Conservation (phyloP, 1,284 basidiomycete species). For the Kwoniella shivajii region DNA sequence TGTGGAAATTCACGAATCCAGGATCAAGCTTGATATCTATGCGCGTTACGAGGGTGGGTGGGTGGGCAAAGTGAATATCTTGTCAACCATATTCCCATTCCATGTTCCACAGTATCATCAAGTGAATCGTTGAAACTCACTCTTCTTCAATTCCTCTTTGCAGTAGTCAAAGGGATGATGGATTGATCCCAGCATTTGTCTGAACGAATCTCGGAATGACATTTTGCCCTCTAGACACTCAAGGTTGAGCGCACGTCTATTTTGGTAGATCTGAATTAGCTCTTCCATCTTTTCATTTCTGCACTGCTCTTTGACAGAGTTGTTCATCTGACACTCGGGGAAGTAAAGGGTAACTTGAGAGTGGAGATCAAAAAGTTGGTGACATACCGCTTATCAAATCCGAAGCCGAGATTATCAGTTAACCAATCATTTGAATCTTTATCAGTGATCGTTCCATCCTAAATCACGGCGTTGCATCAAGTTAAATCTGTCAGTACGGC, state of each 20-base stretch:
- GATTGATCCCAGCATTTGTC: constrained; percentile 75
- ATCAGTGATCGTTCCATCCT: constrained; percentile 90
- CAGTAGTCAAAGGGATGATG: constrained; percentile 74
- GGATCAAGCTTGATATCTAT: constrained; percentile 80
- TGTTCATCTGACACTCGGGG: no score
- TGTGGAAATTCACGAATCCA: constrained; percentile 82
- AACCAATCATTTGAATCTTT: constrained; percentile 81
- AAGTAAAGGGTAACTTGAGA: neutral
- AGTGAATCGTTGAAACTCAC: constrained; percentile 51
- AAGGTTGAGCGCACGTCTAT: constrained; percentile 66
- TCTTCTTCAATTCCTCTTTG: constrained; percentile 66
- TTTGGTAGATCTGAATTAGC: neutral
- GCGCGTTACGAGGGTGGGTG: constrained; percentile 1
- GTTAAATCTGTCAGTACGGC: no score
- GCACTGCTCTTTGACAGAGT: no score
- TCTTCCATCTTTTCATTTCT: neutral
- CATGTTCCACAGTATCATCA: neutral
- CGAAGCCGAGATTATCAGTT: constrained; percentile 57
- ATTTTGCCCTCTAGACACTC: constrained; percentile 67
- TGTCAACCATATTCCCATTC: neutral
- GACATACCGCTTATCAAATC: constrained; percentile 30
- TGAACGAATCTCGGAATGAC: constrained; percentile 79
- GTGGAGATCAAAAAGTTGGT: neutral
- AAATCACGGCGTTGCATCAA: neutral
- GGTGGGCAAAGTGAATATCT: neutral